Base-by-base conservation (phyloP, 805 yeast species). In the Jamesozyma gamospora region DNA sequence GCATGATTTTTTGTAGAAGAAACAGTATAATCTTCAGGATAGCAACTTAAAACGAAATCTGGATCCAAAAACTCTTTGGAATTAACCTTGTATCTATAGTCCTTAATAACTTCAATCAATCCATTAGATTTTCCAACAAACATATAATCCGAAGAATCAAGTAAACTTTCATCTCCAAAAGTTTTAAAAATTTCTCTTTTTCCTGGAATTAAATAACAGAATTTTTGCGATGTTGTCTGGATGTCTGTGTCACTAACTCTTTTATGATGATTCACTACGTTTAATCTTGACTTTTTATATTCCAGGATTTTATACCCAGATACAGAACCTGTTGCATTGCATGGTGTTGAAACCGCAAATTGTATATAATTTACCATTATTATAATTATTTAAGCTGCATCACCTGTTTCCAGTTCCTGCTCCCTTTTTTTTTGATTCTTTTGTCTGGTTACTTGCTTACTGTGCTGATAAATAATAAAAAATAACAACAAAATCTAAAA, bases 81-180 rank as follows among this genome's bases (percentile, higher is more conserved):
- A 8, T 37, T 28, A 4, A 49, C 8, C 36, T 50, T 50, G 25
- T 42, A 46, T 21, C 45, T 44, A 33, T 47, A 55, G 40, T 56
- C 55, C 27, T 39, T 41, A 4, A 54, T 41, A n/a, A 58, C 42
- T 35, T 55, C 61, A 15, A 58, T 51, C 16, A 51, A 38, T 4
- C 63, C 61, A 45, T 51, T 51, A 11, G 53, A 48, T 39, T 50
- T 55, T 0, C 52, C 56, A n/a, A 56, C 29, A 12, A 58, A 26
- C 48, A 58, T 37, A 41, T 52, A 56, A 40, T 58, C 62, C 12
- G 55, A 52, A 19, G 41, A 34, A 34, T 55, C 56, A 32, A 43
- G 27, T 4, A 35, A 24, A 13, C 38, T 31, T 7, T 28, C 24
- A 27, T 45, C 40, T 12, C 34, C 16, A 24, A 27, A 28, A 4